phyloP scores from a whole-genome alignment of 2,329 filamentous ascomycete species.

The Balansia obtecta region DNA sequence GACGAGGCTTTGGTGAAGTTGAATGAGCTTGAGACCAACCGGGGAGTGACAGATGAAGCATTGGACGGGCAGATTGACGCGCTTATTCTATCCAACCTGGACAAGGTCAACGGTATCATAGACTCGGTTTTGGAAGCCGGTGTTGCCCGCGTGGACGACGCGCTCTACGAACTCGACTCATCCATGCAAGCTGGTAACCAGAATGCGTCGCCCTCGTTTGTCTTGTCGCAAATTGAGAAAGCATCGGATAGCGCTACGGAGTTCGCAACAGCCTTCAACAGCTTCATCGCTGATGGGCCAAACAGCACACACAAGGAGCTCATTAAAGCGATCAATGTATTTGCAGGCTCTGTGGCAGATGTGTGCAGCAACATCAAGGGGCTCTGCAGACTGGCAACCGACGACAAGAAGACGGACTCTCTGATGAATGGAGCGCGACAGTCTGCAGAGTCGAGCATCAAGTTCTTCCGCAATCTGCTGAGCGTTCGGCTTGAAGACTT shows the following conservation, averaged over 20 bases:
- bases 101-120: conserved; percentile 95
- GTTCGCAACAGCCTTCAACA: conserved; percentile 96
- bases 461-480: conserved; percentile 88
- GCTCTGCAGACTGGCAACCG: conserved; percentile 79
- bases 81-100: conserved; percentile 71
- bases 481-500: conserved; percentile 89
- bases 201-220: conserved; percentile 87
- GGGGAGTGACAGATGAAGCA: conserved; percentile 64
- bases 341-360: conserved; percentile 82
- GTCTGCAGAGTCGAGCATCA: conserved; percentile 75
- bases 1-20: conserved; percentile 89
- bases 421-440: conserved; percentile 72
- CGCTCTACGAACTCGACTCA: conserved; percentile 92
- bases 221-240: conserved; percentile 95
- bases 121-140: conserved; percentile 91
- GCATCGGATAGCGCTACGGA: conserved; percentile 89
- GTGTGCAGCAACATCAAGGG: conserved; percentile 96
- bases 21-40: conserved; percentile 69
- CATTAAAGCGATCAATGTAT: conserved; percentile 84
- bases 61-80: conserved; percentile 87
- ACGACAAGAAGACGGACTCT: conserved; percentile 87
- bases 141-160: conserved; percentile 88
- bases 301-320: conserved; percentile 83
- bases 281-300: conserved; percentile 92
- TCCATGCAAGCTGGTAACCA: conserved; percentile 98